phyloP scores from a whole-genome alignment of 495 filamentous ascomycete genomes.

The Penicillium turbatum region DNA sequence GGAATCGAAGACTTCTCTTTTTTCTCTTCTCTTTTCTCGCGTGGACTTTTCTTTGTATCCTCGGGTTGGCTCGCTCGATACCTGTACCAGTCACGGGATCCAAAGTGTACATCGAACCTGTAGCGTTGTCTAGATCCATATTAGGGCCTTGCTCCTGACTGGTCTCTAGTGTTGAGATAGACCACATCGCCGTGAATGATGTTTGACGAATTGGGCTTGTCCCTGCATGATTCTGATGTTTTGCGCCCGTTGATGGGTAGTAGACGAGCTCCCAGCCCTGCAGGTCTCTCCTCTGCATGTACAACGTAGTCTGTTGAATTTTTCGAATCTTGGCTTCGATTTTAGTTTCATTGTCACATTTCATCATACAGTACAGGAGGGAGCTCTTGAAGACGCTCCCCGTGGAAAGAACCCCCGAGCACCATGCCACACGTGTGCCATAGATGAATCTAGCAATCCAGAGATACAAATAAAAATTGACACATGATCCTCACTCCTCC shows the following conservation, averaged over 20 bases:
- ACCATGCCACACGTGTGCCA: not conserved
- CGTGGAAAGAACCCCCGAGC: not conserved
- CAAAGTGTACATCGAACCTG: not conserved
- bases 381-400: not conserved
- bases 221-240: not conserved
- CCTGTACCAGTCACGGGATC: not conserved
- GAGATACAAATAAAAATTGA: not conserved
- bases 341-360: conserved; percentile 3
- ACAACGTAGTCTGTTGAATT: not conserved
- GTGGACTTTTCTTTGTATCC: not conserved
- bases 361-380: not conserved
- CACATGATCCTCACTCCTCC: not conserved
- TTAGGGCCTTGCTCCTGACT: not conserved
- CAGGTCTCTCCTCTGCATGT: not conserved
- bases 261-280: not conserved
- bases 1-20: conserved; percentile 4
- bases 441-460: not conserved
- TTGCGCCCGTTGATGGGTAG: not conserved
- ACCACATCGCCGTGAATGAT: not conserved
- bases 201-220: not conserved
- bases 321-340: not conserved
- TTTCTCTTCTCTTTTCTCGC: not conserved
- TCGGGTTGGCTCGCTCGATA: not conserved
- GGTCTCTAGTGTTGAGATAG: not conserved
- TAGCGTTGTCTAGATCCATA: not conserved